Conservation (phyloP, 441 rosid genomes). For the Lepidium campestre region DNA sequence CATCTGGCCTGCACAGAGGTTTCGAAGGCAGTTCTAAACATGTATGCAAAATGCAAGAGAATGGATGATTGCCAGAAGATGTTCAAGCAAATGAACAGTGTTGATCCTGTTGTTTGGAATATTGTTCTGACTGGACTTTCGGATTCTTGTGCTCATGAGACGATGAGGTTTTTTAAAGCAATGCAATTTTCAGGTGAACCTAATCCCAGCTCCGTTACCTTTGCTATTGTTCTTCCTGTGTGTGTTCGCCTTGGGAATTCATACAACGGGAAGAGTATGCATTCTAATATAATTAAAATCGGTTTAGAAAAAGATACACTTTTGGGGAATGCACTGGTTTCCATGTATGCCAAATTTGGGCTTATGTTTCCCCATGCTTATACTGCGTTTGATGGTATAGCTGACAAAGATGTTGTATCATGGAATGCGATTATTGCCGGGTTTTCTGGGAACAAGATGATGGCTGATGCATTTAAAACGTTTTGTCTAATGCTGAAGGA, state of each 20-base stretch:
- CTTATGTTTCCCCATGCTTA: constrained; percentile 41
- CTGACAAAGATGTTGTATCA: constrained; percentile 73
- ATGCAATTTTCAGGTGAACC: constrained; percentile 38
- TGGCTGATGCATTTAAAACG: constrained; percentile 42
- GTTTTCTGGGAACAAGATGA: constrained; percentile 61
- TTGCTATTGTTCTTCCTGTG: constrained; percentile 62
- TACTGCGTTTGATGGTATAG: constrained; percentile 47
- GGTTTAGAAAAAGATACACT: constrained; percentile 60
- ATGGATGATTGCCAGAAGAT: constrained; percentile 50
- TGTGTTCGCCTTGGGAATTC: constrained; percentile 54
- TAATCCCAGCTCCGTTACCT: constrained; percentile 56
- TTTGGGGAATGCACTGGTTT: constrained; percentile 70
- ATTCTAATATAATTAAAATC: constrained; percentile 47
- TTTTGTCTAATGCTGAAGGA: constrained; percentile 57
- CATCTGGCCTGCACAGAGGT: constrained; percentile 44
- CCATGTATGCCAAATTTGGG: constrained; percentile 79
- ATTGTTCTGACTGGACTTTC: constrained; percentile 68
- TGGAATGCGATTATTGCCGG: constrained; percentile 91
- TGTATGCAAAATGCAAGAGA: constrained; percentile 70
- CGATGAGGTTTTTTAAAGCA: constrained; percentile 43
- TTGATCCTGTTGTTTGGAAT: constrained; percentile 77
- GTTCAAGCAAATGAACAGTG: constrained; percentile 40
- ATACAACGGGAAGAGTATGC: constrained; percentile 47
- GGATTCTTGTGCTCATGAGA: constrained; percentile 36
- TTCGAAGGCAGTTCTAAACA: constrained; percentile 69